phyloP scores from a whole-genome alignment of 305 asterid genomes.

The Fraxinus xanthoxyloides region DNA sequence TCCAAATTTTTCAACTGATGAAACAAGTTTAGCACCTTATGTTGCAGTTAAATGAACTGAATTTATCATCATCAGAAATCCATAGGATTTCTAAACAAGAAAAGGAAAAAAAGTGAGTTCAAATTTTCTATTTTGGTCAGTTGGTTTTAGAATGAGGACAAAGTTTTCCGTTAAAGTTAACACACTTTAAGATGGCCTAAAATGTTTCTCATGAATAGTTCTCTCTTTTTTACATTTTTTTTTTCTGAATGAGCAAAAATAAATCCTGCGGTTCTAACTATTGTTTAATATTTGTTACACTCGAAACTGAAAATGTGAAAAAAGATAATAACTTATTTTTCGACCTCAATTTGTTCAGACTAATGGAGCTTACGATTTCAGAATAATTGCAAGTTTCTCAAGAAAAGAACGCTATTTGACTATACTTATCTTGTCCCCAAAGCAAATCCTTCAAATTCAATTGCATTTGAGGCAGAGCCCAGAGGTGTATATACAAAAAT shows the following conservation, averaged over 20 bases:
- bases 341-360: not conserved
- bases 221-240: not conserved
- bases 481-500: not conserved
- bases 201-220: conserved; percentile 14
- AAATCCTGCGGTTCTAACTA: not conserved
- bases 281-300: not conserved
- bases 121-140: conserved; percentile 25
- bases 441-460: not conserved
- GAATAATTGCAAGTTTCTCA: not conserved
- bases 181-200: conserved; percentile 23
- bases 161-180: conserved; percentile 16
- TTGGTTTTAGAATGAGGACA: conserved; percentile 18
- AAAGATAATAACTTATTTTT: not conserved
- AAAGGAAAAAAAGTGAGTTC: conserved; percentile 5
- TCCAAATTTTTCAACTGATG: conserved; percentile 1
- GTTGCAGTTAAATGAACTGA: conserved; percentile 28
- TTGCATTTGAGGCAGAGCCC: not conserved
- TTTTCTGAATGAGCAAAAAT: not conserved
- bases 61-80: not conserved
- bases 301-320: not conserved
- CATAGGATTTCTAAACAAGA: not conserved
- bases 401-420: not conserved
- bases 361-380: not conserved
- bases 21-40: conserved; percentile 24
- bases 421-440: not conserved